Evolutionary conservation across 2,329 filamentous ascomycete species (phyloP).

Genomic region (Malbranchea cinnamomea): DNA sequence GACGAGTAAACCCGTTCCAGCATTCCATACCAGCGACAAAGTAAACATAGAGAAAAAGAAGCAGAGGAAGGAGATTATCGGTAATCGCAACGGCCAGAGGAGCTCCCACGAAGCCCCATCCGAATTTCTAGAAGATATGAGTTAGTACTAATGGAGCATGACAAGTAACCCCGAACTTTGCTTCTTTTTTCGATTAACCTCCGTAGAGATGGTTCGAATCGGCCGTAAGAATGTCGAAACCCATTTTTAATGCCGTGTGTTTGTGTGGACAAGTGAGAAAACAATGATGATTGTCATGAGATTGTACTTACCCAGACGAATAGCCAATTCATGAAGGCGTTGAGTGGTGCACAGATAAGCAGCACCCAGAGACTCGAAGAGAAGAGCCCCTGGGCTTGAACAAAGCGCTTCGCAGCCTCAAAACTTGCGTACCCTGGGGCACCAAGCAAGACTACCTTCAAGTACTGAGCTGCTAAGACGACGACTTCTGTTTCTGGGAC

Average conservation of each 20-base stretch:
- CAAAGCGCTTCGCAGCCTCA: constrained; percentile 67
- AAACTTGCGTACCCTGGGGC: constrained; percentile 64
- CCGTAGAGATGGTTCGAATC: too few relatives aligned
- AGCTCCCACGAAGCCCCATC: constrained; percentile 61
- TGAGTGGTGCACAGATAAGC: constrained; percentile 66
- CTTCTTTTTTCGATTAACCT: too few relatives aligned
- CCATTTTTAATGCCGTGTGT: constrained; percentile 1
- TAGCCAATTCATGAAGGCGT: constrained; percentile 65
- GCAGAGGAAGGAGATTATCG: constrained; percentile 56
- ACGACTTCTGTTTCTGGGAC: constrained; percentile 61
- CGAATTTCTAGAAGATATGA: constrained; percentile 28
- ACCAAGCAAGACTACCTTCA: constrained; percentile 54
- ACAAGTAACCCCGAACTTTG: too few relatives aligned
- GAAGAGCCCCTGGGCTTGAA: constrained; percentile 82
- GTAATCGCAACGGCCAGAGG: constrained; percentile 64
- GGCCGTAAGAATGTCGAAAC: too few relatives aligned
- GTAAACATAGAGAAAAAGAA: constrained; percentile 60
- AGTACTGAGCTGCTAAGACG: constrained; percentile 54
- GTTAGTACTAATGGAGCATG: too few relatives aligned
- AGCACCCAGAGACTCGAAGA: constrained; percentile 70
- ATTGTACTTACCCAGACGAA: constrained; percentile 52
- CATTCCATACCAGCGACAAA: constrained; percentile 59
- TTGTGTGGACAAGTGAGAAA: background rate
- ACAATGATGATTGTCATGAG: background rate
- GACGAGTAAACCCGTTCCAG: constrained; percentile 64